Evolutionary conservation across 2,329 filamentous ascomycete species (phyloP).

Genomic region (Botrytis aclada): DNA sequence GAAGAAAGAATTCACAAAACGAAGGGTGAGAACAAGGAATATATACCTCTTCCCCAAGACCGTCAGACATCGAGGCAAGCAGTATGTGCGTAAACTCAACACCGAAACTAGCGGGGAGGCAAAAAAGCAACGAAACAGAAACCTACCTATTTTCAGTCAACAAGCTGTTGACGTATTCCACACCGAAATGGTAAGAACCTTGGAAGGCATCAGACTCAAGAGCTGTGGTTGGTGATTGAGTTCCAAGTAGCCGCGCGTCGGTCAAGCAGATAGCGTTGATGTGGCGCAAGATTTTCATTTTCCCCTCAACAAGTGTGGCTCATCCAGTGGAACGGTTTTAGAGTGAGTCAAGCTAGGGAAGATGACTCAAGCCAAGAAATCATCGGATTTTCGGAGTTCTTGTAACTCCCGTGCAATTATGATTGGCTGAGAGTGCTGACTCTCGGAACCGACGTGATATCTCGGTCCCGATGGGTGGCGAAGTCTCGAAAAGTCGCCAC

Average conservation of each 20-base stretch:
- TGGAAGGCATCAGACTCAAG: constrained; percentile 7
- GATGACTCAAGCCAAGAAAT: constrained; percentile 8
- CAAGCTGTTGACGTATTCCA: constrained; percentile 1
- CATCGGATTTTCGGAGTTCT: not conserved
- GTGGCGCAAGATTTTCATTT: constrained; percentile 8
- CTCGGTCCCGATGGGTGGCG: constrained; percentile 2
- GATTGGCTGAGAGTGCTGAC: not conserved
- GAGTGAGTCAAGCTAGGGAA: not conserved
- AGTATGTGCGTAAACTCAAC: constrained; percentile 6
- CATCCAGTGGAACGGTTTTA: not conserved
- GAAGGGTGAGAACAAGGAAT: not conserved
- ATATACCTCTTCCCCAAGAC: constrained; percentile 10
- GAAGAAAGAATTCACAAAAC: not conserved
- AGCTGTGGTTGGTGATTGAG: constrained; percentile 11
- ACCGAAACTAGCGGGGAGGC: constrained; percentile 10
- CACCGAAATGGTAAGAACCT: not conserved
- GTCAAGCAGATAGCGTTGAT: not conserved
- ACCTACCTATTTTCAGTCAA: constrained; percentile 9
- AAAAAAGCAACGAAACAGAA: constrained; percentile 3
- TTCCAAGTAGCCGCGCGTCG: constrained; percentile 15
- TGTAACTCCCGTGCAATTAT: not conserved
- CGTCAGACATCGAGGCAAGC: constrained; percentile 13
- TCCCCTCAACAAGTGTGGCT: constrained; percentile 4
- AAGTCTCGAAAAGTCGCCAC: not conserved
- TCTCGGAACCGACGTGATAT: not conserved